Conservation (phyloP, 331 rosid species). For the Stylosanthes scabra region DNA sequence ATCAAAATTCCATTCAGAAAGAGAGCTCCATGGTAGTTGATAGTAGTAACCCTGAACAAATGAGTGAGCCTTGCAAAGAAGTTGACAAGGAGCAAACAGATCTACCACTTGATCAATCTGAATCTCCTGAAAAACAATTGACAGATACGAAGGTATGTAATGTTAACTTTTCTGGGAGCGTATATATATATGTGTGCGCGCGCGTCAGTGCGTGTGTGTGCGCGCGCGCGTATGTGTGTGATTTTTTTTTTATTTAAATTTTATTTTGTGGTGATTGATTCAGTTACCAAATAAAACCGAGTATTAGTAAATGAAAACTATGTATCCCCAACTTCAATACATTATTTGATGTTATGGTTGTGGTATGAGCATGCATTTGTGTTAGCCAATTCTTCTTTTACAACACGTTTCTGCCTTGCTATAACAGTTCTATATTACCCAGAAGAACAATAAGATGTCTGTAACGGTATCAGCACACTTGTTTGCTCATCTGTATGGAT, state of each 20-base stretch:
- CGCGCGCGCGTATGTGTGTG: too few species aligned
- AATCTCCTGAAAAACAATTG: conserved; percentile 42
- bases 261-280: neutral
- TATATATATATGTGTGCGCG: neutral
- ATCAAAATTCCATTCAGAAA: conserved; percentile 33
- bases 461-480: too few species aligned
- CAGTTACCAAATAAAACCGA: neutral
- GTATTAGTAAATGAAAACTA: conserved; percentile 1
- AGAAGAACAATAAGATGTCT: neutral
- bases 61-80: conserved; percentile 45
- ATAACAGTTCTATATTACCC: neutral
- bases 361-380: neutral
- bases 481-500: conserved; percentile 23
- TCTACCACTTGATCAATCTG: conserved; percentile 50
- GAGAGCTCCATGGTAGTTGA: conserved; percentile 42
- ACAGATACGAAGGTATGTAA: conserved; percentile 57
- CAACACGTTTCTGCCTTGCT: conserved; percentile 24
- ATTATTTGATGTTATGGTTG: conserved; percentile 9
- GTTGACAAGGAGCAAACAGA: conserved; percentile 39
- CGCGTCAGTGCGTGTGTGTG: too few species aligned
- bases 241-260: neutral
- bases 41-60: conserved; percentile 45
- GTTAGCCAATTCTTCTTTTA: too few species aligned
- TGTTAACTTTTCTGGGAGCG: conserved; percentile 19
- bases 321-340: conserved; percentile 2